phyloP scores from a whole-genome alignment of 2,329 filamentous ascomycete genomes.

The Diaporthe nobilis region DNA sequence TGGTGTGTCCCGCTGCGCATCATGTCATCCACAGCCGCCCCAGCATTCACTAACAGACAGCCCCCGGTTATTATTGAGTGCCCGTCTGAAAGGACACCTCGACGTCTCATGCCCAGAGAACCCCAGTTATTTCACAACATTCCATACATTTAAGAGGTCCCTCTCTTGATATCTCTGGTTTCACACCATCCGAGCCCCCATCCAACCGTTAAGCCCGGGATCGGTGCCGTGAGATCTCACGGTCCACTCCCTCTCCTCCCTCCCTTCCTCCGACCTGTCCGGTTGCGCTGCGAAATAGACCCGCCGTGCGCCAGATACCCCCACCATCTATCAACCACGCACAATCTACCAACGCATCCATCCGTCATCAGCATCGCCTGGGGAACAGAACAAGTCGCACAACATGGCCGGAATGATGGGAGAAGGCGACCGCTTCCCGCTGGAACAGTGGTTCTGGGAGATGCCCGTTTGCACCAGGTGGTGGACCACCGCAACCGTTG shows the following conservation, averaged over 20 bases:
- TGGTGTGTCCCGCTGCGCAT: constrained; percentile 12
- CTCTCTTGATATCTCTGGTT: background rate
- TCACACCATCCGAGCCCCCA: background rate
- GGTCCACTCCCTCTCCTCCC: constrained; percentile 10
- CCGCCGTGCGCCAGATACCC: constrained; percentile 7
- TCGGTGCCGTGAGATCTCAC: constrained; percentile 13
- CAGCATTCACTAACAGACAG: background rate
- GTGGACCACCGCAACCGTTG: constrained; percentile 95
- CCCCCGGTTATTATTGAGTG: constrained; percentile 5
- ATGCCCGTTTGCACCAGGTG: constrained; percentile 96
- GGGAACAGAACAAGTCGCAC: constrained; percentile 4
- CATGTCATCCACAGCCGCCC: constrained; percentile 22
- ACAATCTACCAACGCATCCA: constrained; percentile 13
- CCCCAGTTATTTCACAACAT: background rate
- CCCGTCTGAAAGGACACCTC: constrained; percentile 39
- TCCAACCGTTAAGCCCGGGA: background rate
- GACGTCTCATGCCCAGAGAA: constrained; percentile 19
- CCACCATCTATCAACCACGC: background rate
- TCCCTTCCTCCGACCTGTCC: constrained; percentile 15
- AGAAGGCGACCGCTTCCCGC: constrained; percentile 77
- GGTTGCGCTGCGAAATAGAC: constrained; percentile 9
- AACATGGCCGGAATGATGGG: constrained; percentile 71
- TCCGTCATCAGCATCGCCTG: background rate
- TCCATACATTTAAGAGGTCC: background rate
- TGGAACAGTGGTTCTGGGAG: constrained; percentile 99